Evolutionary conservation across 495 filamentous ascomycete genomes (phyloP).

Genomic region (Penicillium waksmanii): DNA sequence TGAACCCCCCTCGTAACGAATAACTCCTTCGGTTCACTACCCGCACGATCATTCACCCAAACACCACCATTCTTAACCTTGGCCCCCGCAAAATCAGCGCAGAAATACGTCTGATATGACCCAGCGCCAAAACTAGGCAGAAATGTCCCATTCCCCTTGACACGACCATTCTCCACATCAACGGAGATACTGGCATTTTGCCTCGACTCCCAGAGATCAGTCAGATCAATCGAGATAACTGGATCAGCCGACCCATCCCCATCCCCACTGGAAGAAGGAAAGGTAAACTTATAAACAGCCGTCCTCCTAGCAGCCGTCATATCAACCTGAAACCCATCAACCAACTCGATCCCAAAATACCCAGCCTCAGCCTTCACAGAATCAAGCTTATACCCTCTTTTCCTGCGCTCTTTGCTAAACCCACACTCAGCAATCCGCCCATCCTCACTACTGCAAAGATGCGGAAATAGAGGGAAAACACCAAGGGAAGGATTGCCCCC

Average conservation of each 20-base stretch:
- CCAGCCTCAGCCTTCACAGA: constrained; percentile 67
- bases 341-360: constrained; percentile 65
- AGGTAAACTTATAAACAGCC: constrained; percentile 71
- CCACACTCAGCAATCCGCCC: constrained; percentile 64
- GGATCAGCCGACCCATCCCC: constrained; percentile 48
- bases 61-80: constrained; percentile 64
- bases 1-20: constrained; percentile 58
- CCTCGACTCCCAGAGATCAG: constrained; percentile 66
- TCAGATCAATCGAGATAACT: constrained; percentile 66
- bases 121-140: constrained; percentile 71
- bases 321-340: constrained; percentile 61
- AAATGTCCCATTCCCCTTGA: constrained; percentile 68
- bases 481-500: constrained; percentile 70
- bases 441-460: constrained; percentile 61
- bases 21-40: constrained; percentile 57
- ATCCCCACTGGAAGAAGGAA: constrained; percentile 49
- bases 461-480: constrained; percentile 72
- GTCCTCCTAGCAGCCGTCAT: constrained; percentile 71
- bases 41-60: constrained; percentile 65
- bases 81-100: constrained; percentile 69
- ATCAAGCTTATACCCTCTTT: constrained; percentile 47
- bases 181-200: constrained; percentile 64
- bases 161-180: constrained; percentile 61
- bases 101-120: constrained; percentile 65
- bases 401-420: constrained; percentile 56